Evolutionary conservation across 2,329 filamentous ascomycete species (phyloP), one percentile per base, ranked within the genome.

Genomic region (Xenoacremonium recifei): DNA sequence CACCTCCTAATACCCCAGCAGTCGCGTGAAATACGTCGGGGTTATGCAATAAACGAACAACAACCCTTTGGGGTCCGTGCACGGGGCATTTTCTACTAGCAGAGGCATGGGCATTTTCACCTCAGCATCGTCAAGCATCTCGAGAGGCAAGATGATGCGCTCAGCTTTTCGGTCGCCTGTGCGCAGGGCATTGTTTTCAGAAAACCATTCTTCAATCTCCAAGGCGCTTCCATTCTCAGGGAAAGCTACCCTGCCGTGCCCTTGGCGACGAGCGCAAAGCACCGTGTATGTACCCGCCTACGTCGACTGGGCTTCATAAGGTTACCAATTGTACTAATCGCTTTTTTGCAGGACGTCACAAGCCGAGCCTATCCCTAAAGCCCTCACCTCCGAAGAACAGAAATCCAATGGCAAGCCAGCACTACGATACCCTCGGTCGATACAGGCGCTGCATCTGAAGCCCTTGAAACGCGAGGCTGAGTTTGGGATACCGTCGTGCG

Each of bases 391-490:
- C 11, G 9, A 19, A 12, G 16, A 35, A 21, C 21, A 19, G 21
- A 29, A 53, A 18, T 35, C 34, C 25, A 10, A 47, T 1, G 23
- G 27, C 12, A 29, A 42, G 12, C 21, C 38, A 10, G 38, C 40
- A 41, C 47, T 65, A 7, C 84, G 88, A 50, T 72, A 87, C 29
- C 91, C 91, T 27, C 81, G 89, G 57, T 80, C 84, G 49, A 82
- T 97, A 21, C 87, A 95, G 70, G 88, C 92, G 27, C 74, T 95
- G 33, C 93, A 95, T 67, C 79, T 96, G 37, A 82, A 85, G 49
- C 92, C 93, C 13, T 76, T 97, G 38, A 88, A 87, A 57, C 84
- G 87, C 49, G 72, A 81, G 61, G 76, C 87, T 34, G 68, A 84
- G 59, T 84, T 88, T 61, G 89, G 89, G 38, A 79, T 96, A 25